Percentiles rank a stretch among this genome's conserved stretches.
phyloP scores from a whole-genome alignment of 805 yeast genomes.

The Ogataea methanolica region DNA sequence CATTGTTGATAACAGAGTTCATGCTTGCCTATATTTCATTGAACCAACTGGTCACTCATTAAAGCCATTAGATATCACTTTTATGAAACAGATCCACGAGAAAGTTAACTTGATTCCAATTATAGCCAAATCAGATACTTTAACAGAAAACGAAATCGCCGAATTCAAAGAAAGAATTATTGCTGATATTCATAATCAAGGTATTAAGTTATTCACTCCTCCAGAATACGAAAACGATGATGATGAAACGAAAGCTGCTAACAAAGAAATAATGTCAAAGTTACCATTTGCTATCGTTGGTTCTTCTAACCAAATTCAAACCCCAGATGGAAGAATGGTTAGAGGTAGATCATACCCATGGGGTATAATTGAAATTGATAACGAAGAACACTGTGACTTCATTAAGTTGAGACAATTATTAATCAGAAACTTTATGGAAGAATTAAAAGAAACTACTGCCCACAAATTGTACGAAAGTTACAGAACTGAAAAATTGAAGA shows the following conservation, averaged over 20 bases:
- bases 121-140: conserved; percentile 90
- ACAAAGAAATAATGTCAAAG: conserved; percentile 59
- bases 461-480: conserved; percentile 79
- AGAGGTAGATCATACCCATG: conserved; percentile 95
- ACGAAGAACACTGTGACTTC: conserved; percentile 90
- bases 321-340: conserved; percentile 69
- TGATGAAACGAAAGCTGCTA: conserved; percentile 68
- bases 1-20: conserved; percentile 78
- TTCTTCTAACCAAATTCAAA: conserved; percentile 67
- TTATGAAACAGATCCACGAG: conserved; percentile 82
- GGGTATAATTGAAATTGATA: conserved; percentile 95
- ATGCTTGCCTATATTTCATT: conserved; percentile 88
- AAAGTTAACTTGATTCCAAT: conserved; percentile 93
- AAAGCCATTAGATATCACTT: conserved; percentile 81
- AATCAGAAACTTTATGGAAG: conserved; percentile 88
- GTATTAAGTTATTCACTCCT: conserved; percentile 74
- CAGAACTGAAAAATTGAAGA: conserved; percentile 74
- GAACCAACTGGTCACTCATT: conserved; percentile 97
- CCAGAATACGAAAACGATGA: conserved; percentile 71
- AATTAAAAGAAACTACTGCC: conserved; percentile 81
- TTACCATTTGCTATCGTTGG: conserved; percentile 96
- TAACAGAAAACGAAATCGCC: conserved; percentile 79
- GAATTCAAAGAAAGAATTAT: conserved; percentile 73
- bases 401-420: conserved; percentile 82
- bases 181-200: conserved; percentile 71